Evolutionary conservation across 176 grass and related monocot species (phyloP).

Genomic region (Triticum monococcum): DNA sequence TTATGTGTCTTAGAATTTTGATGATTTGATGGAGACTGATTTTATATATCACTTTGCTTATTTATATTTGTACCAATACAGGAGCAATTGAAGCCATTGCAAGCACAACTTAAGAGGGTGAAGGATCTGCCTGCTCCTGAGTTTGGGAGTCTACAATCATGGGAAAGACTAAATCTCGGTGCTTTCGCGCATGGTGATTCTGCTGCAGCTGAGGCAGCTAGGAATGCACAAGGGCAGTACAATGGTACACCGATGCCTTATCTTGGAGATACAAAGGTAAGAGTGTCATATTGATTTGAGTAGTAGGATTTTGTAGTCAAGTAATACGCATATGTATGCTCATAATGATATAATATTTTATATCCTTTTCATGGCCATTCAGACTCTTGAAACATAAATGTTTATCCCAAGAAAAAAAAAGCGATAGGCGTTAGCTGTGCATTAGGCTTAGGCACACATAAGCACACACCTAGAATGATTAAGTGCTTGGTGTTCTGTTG

Average conservation of each 20-base stretch:
- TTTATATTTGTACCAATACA: conserved; percentile 31
- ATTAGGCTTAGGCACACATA: neutral
- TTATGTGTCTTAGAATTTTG: conserved; percentile 19
- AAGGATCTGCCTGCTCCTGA: conserved; percentile 89
- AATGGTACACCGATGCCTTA: conserved; percentile 85
- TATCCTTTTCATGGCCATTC: neutral
- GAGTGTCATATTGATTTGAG: neutral
- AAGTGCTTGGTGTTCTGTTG: neutral
- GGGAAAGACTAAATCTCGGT: conserved; percentile 78
- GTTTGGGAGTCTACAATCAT: conserved; percentile 91
- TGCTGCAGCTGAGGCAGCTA: conserved; percentile 65
- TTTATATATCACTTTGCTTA: conserved; percentile 4
- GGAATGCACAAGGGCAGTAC: conserved; percentile 71
- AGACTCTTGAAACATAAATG: neutral
- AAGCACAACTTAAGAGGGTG: conserved; percentile 66
- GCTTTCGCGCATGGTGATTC: conserved; percentile 51
- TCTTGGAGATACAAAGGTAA: conserved; percentile 88
- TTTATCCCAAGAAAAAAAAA: neutral
- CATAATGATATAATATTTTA: neutral
- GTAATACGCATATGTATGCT: neutral
- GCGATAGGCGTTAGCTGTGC: neutral
- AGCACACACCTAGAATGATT: neutral
- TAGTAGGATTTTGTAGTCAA: conserved; percentile 20
- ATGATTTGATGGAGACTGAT: neutral
- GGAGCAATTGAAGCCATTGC: conserved; percentile 93